Percentiles rank a stretch among this genome's conserved stretches.
Conservation (phyloP, 2,329 filamentous ascomycete species). For the Neophaeococcomyces aloes region DNA sequence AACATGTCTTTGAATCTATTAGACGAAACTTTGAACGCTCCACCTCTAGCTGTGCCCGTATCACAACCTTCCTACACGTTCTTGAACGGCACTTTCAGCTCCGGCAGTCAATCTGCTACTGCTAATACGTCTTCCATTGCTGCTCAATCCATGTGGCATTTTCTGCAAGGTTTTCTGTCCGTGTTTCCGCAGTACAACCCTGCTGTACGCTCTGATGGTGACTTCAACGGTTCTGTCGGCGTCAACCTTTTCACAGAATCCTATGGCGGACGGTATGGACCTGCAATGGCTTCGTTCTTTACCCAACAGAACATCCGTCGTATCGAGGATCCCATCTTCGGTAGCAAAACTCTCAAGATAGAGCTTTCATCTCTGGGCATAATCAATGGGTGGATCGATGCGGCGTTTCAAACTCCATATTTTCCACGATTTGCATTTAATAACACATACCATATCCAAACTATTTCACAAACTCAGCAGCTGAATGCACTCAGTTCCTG, state of each 20-base stretch:
- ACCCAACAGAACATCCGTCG: conserved; percentile 53
- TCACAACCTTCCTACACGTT: conserved; percentile 26
- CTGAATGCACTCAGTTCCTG: conserved; percentile 21
- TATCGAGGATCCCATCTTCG: conserved; percentile 39
- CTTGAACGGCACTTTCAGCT: conserved; percentile 56
- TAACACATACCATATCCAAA: conserved; percentile 50
- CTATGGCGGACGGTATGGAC: conserved; percentile 61
- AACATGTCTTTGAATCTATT: conserved; percentile 35
- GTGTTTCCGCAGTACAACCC: conserved; percentile 51
- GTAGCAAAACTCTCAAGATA: conserved; percentile 18
- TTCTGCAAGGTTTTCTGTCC: conserved; percentile 44
- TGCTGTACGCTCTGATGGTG: conserved; percentile 30
- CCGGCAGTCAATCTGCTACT: conserved; percentile 39
- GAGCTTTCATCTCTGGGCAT: conserved; percentile 53
- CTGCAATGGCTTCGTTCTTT: conserved; percentile 48
- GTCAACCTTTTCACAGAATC: conserved; percentile 60
- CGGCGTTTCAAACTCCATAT: conserved; percentile 42
- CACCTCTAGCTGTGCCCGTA: conserved; percentile 23
- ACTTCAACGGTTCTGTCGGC: conserved; percentile 31
- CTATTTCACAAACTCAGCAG: conserved; percentile 33
- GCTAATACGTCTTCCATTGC: conserved; percentile 48
- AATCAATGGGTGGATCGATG: conserved; percentile 61
- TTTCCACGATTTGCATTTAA: conserved; percentile 33
- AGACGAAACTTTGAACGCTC: conserved; percentile 23
- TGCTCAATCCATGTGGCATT: conserved; percentile 54